These are phyloP conservation scores for Saturnispora mendoncae DNA, from an alignment of 805 yeast genomes.

Conservation along the genomic window DNA sequence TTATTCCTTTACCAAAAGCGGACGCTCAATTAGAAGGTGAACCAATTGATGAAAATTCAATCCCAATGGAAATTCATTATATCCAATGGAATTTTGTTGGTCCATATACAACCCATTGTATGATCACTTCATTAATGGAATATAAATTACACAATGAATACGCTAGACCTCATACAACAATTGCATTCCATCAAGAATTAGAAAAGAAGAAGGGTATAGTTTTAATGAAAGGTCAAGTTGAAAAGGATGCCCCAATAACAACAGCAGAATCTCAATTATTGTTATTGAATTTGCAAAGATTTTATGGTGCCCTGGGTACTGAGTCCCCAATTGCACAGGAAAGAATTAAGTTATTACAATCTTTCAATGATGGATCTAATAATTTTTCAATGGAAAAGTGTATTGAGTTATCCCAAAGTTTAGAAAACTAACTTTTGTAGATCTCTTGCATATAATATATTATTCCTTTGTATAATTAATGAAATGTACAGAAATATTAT, in stretches of 20 bases:
- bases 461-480: neutral
- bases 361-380: slow-evolving; percentile 61
- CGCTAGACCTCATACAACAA: slow-evolving; percentile 91
- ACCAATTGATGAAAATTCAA: slow-evolving; percentile 23
- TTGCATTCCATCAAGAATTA: slow-evolving; percentile 79
- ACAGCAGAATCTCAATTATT: slow-evolving; percentile 72
- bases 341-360: slow-evolving; percentile 50
- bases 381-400: slow-evolving; percentile 61
- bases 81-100: slow-evolving; percentile 92
- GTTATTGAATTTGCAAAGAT: slow-evolving; percentile 67
- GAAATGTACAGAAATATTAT: too few relatives aligned
- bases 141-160: slow-evolving; percentile 83
- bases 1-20: slow-evolving; percentile 79
- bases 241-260: slow-evolving; percentile 57
- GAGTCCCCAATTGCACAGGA: slow-evolving; percentile 34
- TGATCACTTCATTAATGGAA: slow-evolving; percentile 87
- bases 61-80: slow-evolving; percentile 69
- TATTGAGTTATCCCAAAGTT: slow-evolving; percentile 62
- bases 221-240: slow-evolving; percentile 81
- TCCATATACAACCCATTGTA: slow-evolving; percentile 73
- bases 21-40: slow-evolving; percentile 32
- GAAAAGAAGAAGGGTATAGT: slow-evolving; percentile 50
- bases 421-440: slow-evolving; percentile 35
- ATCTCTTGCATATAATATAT: neutral
- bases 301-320: slow-evolving; percentile 61